A percentile compares a stretch with the other conserved stretches of the same genome.
Conservation (phyloP, 2,329 filamentous ascomycete species). For the Ophiostoma novo-ulmi region DNA sequence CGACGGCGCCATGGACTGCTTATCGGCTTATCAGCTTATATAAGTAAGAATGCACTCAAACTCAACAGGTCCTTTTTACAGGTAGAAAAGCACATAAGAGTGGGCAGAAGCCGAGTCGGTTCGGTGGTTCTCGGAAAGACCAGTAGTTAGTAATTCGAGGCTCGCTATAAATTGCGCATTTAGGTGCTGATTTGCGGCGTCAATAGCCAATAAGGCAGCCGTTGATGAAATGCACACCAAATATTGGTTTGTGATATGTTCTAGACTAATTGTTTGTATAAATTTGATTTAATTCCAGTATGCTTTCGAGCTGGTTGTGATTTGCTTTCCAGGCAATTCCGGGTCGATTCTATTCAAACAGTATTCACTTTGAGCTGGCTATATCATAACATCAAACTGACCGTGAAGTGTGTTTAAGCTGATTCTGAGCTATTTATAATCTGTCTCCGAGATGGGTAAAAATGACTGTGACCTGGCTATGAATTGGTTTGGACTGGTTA, state of each 20-base stretch:
- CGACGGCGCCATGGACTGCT: background rate
- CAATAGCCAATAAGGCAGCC: slow-evolving; percentile 16
- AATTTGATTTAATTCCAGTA: background rate
- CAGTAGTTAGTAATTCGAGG: slow-evolving; percentile 1
- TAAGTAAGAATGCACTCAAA: background rate
- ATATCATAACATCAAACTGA: too few relatives aligned
- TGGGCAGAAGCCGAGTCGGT: background rate
- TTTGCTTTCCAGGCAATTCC: too few relatives aligned
- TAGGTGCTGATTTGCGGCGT: slow-evolving; percentile 5
- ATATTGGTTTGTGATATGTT: background rate
- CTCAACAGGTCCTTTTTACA: too few relatives aligned
- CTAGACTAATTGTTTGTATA: too few relatives aligned
- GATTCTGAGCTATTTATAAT: too few relatives aligned
- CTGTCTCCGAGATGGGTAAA: too few relatives aligned
- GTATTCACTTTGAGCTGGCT: too few relatives aligned
- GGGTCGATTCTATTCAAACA: too few relatives aligned
- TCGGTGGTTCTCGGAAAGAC: background rate
- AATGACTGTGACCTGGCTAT: too few relatives aligned
- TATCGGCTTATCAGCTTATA: background rate
- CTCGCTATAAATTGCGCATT: background rate
- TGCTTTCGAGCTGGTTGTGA: too few relatives aligned
- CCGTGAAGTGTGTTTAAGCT: too few relatives aligned
- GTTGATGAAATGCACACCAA: background rate
- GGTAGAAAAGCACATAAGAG: background rate
- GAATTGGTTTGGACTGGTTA: too few relatives aligned